Percentiles rank a stretch among this genome's conserved stretches.
These are phyloP conservation scores for Populus ilicifolia DNA, from an alignment of 345 rosid genomes.

Conservation along the genomic window DNA sequence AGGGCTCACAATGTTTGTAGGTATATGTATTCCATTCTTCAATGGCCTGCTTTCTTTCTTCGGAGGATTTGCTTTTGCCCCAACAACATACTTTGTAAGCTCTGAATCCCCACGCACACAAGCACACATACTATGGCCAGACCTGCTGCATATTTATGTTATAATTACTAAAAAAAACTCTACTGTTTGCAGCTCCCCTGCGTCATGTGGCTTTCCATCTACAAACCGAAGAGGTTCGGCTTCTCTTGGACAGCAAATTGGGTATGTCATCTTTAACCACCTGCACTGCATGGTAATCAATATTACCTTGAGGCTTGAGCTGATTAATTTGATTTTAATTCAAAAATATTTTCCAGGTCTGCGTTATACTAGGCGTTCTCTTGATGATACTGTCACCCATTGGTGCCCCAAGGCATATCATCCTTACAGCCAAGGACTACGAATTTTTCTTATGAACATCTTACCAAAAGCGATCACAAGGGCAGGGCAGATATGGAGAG, in stretches of 20 bases:
- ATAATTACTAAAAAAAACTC: neutral
- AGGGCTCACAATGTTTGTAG: conserved; percentile 74
- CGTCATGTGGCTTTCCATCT: conserved; percentile 60
- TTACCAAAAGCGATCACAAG: neutral
- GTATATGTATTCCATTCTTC: conserved; percentile 66
- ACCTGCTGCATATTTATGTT: neutral
- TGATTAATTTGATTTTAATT: neutral
- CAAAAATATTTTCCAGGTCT: conserved; percentile 36
- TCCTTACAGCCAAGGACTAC: conserved; percentile 45
- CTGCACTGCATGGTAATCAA: neutral
- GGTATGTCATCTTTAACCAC: conserved; percentile 35
- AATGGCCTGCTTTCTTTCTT: conserved; percentile 77
- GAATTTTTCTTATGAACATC: conserved; percentile 48
- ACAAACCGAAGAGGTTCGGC: conserved; percentile 64
- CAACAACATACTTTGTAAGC: conserved; percentile 70
- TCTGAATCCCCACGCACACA: neutral
- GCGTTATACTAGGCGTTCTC: conserved; percentile 52
- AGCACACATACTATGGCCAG: neutral
- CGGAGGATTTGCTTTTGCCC: conserved; percentile 88
- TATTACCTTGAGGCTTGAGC: neutral
- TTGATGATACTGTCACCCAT: conserved; percentile 60
- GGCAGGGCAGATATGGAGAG: neutral
- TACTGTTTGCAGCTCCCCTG: conserved; percentile 57
- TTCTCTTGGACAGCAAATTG: conserved; percentile 63
- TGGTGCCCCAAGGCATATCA: conserved; percentile 61